Base-by-base conservation (phyloP, 2,329 filamentous ascomycete species). In the Drechslerella dactyloides region DNA sequence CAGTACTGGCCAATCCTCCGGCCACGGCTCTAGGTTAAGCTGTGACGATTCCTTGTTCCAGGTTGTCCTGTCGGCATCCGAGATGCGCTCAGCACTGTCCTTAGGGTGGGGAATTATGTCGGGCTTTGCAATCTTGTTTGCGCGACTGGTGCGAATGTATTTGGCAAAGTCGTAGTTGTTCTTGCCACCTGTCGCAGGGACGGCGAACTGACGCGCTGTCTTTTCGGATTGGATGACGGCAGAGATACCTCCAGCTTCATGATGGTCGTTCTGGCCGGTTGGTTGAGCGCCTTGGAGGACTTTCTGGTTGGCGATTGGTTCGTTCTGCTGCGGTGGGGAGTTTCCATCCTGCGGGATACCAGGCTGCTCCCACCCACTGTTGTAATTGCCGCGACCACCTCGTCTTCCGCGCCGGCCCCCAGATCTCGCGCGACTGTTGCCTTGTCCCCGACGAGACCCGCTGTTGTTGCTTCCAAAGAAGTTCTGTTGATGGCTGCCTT, bases 101-200 rank as follows among this genome's bases (percentile, higher is more conserved):
- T 59, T 63, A 11, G 63, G 58, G 4, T 70, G 48, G 4, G 66
- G 40, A 2, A 61, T 30, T 17, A 35, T 24, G 8, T 59, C 66
- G 17, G 58, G 37, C 19, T 64, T 70, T 35, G 54, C 13, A 27
- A 56, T 50, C 15, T 64, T 70, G 30, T 50, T 56, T 2, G 17
- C 33, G 7, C 63, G 58, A 11, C 66, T 46, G 13, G 30, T 42
- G 17, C 66, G 66, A 30, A 70, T 17, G 23, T 54, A 70, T 17
- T 33, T 54, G 0, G 66, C 66, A n/a, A 70, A 70, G 50, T 70
- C 54, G 17, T 70, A 70, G 17, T 59, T 44, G n/a, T 63, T 63
- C 3, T 63, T 30, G 6, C 55, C 17, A n/a, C 27, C 59, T 10
- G 24, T 46, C 5, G 46, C 37, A 4, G 37, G 19, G 11, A 35